These are phyloP conservation scores for Stachybotrys chartarum DNA, from an alignment of 2,329 filamentous ascomycete genomes.

Conservation along the genomic window DNA sequence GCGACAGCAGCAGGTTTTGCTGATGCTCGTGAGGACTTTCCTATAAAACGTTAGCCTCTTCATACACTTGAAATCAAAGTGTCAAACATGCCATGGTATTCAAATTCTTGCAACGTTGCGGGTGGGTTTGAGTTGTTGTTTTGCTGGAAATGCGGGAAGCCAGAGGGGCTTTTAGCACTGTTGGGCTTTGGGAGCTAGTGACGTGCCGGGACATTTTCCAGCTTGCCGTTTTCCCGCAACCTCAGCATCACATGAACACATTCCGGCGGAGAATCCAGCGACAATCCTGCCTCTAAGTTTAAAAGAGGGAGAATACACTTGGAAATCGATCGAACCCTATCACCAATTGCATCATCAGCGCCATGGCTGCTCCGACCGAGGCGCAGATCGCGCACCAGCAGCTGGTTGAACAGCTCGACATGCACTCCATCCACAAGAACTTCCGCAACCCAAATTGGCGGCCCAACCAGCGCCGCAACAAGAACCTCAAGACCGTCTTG, in stretches of 20 bases:
- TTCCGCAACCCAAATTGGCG: slow-evolving; percentile 91
- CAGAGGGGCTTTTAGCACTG: background rate
- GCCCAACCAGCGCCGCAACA: slow-evolving; percentile 91
- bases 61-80: too few relatives aligned
- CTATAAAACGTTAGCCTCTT: slow-evolving; percentile 29
- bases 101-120: too few relatives aligned
- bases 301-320: too few relatives aligned
- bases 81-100: too few relatives aligned
- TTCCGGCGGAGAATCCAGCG: too few relatives aligned
- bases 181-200: background rate
- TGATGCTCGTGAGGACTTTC: slow-evolving; percentile 98
- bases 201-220: background rate
- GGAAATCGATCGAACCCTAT: too few relatives aligned
- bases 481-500: slow-evolving; percentile 95
- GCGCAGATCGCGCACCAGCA: slow-evolving; percentile 74
- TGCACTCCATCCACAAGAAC: slow-evolving; percentile 75
- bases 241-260: background rate
- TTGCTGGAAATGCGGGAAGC: background rate
- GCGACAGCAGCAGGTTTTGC: slow-evolving; percentile 85
- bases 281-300: too few relatives aligned
- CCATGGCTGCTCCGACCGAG: slow-evolving; percentile 55
- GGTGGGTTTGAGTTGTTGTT: background rate
- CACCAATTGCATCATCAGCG: slow-evolving; percentile 43
- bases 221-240: background rate
- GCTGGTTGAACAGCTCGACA: slow-evolving; percentile 87